Conservation (phyloP, 305 asterid genomes). For the Plantago rigida region DNA sequence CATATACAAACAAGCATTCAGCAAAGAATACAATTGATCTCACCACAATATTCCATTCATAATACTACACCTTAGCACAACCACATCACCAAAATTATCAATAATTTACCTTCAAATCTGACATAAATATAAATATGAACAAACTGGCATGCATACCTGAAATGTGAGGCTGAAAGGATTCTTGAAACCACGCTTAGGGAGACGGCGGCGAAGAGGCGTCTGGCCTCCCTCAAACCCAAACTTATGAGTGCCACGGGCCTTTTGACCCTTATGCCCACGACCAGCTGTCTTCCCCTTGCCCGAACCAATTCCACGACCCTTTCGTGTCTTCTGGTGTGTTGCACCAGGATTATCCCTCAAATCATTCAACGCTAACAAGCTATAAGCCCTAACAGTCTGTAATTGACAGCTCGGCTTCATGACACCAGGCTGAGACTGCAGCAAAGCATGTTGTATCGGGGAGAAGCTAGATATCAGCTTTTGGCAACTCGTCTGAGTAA, state of each 20-base stretch:
- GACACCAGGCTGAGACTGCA: slow-evolving; percentile 10
- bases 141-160: slow-evolving; percentile 43
- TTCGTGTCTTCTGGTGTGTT: slow-evolving; percentile 69
- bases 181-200: slow-evolving; percentile 80
- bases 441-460: slow-evolving; percentile 23
- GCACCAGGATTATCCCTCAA: slow-evolving; percentile 74
- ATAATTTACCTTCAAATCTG: neutral
- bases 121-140: neutral
- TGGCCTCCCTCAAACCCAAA: slow-evolving; percentile 98
- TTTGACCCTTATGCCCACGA: slow-evolving; percentile 91
- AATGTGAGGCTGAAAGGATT: slow-evolving; percentile 76
- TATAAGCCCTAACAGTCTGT: slow-evolving; percentile 41
- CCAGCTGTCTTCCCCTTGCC: slow-evolving; percentile 97
- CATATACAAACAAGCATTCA: too few relatives aligned
- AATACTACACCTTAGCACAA: too few relatives aligned
- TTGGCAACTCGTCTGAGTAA: slow-evolving; percentile 21
- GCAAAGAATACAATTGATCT: too few relatives aligned
- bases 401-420: slow-evolving; percentile 13
- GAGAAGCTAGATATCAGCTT: slow-evolving; percentile 21
- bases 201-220: slow-evolving; percentile 79
- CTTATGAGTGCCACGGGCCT: slow-evolving; percentile 76
- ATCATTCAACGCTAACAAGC: slow-evolving; percentile 68
- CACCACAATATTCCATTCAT: too few relatives aligned
- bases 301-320: slow-evolving; percentile 92
- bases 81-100: too few relatives aligned